Percentiles rank a stretch among this genome's conserved stretches.
phyloP scores from a whole-genome alignment of 305 asterid species.

The Rubia balearica region DNA sequence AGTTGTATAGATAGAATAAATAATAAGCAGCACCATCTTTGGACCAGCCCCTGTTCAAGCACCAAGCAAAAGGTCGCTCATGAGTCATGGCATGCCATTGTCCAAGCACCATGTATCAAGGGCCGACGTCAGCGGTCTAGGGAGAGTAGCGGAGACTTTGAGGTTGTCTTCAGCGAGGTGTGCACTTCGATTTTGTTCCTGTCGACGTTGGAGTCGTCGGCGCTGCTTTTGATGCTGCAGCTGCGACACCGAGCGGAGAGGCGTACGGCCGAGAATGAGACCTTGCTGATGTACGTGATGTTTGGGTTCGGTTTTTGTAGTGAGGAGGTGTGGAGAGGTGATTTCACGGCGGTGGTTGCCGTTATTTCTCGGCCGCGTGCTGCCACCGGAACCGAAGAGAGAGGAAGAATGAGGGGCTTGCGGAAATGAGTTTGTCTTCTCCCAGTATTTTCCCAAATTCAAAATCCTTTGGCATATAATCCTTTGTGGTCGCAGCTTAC shows the following conservation, averaged over 20 bases:
- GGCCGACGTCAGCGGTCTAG: conserved; percentile 24
- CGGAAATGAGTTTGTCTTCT: neutral
- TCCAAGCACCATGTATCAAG: no score
- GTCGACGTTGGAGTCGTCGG: conserved; percentile 17
- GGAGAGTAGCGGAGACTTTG: conserved; percentile 53
- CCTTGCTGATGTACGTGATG: conserved; percentile 19
- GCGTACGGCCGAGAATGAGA: conserved; percentile 17
- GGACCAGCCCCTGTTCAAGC: no score
- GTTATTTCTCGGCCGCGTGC: conserved; percentile 15
- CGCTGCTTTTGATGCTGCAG: conserved; percentile 15
- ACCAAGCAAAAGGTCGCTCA: no score
- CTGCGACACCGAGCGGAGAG: conserved; percentile 33
- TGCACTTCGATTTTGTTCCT: conserved; percentile 45
- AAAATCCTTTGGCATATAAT: no score
- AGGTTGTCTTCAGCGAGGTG: conserved; percentile 41
- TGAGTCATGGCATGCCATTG: no score
- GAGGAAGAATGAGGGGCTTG: conserved; percentile 4
- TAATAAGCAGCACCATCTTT: no score
- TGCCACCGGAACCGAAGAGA: conserved; percentile 1
- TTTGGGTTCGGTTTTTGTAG: conserved; percentile 8
- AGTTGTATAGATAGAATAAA: no score
- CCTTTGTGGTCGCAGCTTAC: no score
- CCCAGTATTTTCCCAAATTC: no score
- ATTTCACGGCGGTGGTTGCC: conserved; percentile 41
- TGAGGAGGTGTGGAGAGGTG: conserved; percentile 29